Base-by-base conservation (phyloP, 345 rosid species). In the Sapria himalayana region DNA sequence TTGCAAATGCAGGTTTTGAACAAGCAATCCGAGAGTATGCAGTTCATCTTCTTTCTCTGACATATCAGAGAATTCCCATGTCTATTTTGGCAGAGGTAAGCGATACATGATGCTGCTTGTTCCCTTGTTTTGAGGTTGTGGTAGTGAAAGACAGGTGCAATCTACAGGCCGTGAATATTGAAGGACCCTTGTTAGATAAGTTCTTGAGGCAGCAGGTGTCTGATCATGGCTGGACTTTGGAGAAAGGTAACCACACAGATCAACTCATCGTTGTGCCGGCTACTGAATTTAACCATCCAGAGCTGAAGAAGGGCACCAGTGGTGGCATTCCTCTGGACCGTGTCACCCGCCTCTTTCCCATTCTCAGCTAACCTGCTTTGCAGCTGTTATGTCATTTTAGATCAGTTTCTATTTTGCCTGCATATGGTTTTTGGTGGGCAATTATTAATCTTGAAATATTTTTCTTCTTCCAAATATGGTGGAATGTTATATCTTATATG, bases 11-110 rank as follows among this genome's bases (percentile, higher is more conserved):
- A 89, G 95, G 98, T 49, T 89, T 89, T 58, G 93, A 89, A 61
- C 95, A 79, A 69, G 92, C 95, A 51, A 67, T 89, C 44, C 93
- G 74, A 54, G 50, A 70, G 22, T 91, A 79, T 53, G 85, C 93
- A 10, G 51, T 70, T 64, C 99, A 91, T 55, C 72, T 84, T 38
- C 79, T 84, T 52, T 74, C 92, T 49, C 62, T 84, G 66, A 91
- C 86, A 35, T 84, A 84, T 70, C 92, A 74, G 66, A 91, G 70
- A 70, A 69, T 91, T 56, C 78, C 93, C 3, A 73, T 79, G 69
- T 27, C 79, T 51, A 79, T 89, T 16, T 69, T 89, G 41, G 86
- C 95, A 15, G 99, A 84, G 95, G 98, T 89, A 74, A 59, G 65
- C 18, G 22, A 6, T 19, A 2, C 16, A n/a, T 34, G 12, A 15